A percentile compares a stretch with the other conserved stretches of the same genome.
These are phyloP conservation scores for Kockiozyma suomiensis DNA, from an alignment of 805 yeast genomes.

Conservation along the genomic window DNA sequence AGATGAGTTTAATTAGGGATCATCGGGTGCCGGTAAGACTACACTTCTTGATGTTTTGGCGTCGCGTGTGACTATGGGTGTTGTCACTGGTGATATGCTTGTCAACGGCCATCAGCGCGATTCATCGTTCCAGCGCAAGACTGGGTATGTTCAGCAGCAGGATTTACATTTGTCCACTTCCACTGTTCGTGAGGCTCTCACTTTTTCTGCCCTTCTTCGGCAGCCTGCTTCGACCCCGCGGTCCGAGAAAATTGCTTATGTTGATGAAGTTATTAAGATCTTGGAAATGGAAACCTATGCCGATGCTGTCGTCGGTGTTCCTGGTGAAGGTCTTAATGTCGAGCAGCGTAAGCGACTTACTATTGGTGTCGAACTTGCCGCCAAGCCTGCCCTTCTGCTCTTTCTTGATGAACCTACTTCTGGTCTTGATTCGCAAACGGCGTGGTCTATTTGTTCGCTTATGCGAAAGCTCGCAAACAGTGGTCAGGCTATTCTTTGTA, in stretches of 20 bases:
- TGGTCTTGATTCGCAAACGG: constrained; percentile 62
- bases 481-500: constrained; percentile 75
- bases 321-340: constrained; percentile 72
- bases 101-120: constrained; percentile 71
- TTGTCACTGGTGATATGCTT: constrained; percentile 69
- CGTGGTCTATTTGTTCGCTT: constrained; percentile 72
- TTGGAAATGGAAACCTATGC: constrained; percentile 72
- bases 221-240: constrained; percentile 61
- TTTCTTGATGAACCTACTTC: constrained; percentile 73
- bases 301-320: constrained; percentile 78
- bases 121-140: constrained; percentile 70
- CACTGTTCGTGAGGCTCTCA: constrained; percentile 74
- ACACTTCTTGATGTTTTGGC: constrained; percentile 68
- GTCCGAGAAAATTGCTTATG: constrained; percentile 65
- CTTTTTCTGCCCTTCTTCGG: constrained; percentile 71
- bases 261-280: constrained; percentile 65
- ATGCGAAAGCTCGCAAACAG: constrained; percentile 67
- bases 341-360: constrained; percentile 70
- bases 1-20: constrained; percentile 48
- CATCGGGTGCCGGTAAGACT: constrained; percentile 87
- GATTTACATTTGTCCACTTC: constrained; percentile 70
- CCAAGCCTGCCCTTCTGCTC: constrained; percentile 64
- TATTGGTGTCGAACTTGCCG: constrained; percentile 72
- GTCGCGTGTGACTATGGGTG: constrained; percentile 70
- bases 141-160: constrained; percentile 83